Percentiles rank a stretch among this genome's conserved stretches.
Conservation (phyloP, 164 flowering plant genomes). For the Malania oleifera region DNA sequence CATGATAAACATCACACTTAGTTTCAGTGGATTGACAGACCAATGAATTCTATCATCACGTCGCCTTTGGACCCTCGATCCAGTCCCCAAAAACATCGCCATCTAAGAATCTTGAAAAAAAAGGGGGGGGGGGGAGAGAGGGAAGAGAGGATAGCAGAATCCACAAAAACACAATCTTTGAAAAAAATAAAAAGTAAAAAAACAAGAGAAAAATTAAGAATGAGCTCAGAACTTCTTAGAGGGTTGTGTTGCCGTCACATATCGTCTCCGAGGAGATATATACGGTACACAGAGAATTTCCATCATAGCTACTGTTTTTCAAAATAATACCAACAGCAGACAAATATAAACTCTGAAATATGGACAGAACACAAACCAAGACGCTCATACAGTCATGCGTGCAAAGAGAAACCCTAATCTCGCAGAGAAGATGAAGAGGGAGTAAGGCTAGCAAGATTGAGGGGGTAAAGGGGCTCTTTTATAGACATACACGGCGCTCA, state of each 20-base stretch:
- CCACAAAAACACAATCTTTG: background rate
- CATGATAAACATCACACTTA: slow-evolving; percentile 45
- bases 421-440: no score
- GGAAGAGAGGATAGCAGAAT: background rate
- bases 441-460: no score
- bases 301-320: slow-evolving; percentile 26
- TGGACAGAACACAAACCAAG: no score
- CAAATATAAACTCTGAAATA: no score
- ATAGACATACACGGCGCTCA: no score
- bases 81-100: background rate
- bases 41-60: slow-evolving; percentile 64
- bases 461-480: no score
- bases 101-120: no score
- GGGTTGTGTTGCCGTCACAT: slow-evolving; percentile 45
- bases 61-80: slow-evolving; percentile 23
- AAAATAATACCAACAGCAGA: no score
- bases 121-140: background rate
- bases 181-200: background rate
- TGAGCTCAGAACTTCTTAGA: slow-evolving; percentile 65
- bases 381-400: no score
- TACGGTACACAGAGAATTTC: slow-evolving; percentile 26
- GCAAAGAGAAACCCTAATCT: background rate
- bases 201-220: background rate
- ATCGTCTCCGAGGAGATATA: slow-evolving; percentile 16
- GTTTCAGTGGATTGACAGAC: slow-evolving; percentile 74